Percentiles rank a stretch among this genome's conserved stretches.
Evolutionary conservation across 2,329 filamentous ascomycete genomes (phyloP).

Genomic region (Chrysosporium keratinophilum): DNA sequence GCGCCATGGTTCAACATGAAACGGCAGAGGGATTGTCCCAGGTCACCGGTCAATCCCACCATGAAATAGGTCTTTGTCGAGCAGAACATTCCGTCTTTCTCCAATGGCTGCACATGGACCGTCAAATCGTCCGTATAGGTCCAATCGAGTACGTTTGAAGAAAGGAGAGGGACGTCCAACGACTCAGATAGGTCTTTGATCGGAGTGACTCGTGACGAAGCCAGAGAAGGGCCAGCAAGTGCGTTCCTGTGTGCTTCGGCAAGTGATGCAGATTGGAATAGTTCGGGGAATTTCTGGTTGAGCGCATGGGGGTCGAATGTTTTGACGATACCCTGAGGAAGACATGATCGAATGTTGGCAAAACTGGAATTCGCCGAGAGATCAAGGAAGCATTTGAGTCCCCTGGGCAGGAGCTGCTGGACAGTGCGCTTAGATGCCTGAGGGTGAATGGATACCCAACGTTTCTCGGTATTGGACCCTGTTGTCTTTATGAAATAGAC

Average conservation of each 20-base stretch:
- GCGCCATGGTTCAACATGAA: conserved; percentile 27
- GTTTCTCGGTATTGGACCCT: neutral
- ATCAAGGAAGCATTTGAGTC: neutral
- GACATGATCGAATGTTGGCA: too few species aligned
- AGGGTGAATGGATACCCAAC: neutral
- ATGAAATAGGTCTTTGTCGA: conserved; percentile 25
- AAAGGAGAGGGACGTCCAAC: too few species aligned
- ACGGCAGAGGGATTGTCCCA: conserved; percentile 24
- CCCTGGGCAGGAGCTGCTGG: neutral
- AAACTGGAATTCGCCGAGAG: neutral
- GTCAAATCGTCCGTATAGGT: too few species aligned
- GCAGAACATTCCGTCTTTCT: neutral
- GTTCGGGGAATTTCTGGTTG: too few species aligned
- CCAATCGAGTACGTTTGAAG: too few species aligned
- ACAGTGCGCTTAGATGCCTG: neutral
- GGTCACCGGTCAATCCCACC: conserved; percentile 24
- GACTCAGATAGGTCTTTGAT: too few species aligned
- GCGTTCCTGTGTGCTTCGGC: too few species aligned
- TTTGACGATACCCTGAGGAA: too few species aligned
- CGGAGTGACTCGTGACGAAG: too few species aligned
- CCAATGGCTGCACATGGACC: neutral
- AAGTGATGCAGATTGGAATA: too few species aligned
- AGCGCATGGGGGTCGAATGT: too few species aligned
- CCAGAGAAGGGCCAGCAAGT: too few species aligned
- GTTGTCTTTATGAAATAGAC: neutral